These are phyloP conservation scores for Neurospora tetraspora DNA, from an alignment of 495 filamentous ascomycete genomes.

Conservation along the genomic window DNA sequence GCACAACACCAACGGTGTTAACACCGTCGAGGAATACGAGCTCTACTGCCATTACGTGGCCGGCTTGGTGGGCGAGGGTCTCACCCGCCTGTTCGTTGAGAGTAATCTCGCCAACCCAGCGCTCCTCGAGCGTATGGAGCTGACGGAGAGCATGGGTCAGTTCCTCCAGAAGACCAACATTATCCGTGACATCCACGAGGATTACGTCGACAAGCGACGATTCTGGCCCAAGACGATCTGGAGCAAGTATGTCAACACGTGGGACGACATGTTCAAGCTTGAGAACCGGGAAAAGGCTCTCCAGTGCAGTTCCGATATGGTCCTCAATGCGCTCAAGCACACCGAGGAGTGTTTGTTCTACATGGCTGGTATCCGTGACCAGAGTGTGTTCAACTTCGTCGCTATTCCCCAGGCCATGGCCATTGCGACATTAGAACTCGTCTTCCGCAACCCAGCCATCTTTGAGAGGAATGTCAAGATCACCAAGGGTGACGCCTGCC, in stretches of 20 bases:
- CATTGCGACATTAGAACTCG: slow-evolving; percentile 83
- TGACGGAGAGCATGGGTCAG: slow-evolving; percentile 93
- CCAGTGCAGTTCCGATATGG: slow-evolving; percentile 89
- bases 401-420: slow-evolving; percentile 99
- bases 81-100: slow-evolving; percentile 86
- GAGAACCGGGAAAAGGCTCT: slow-evolving; percentile 72
- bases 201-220: slow-evolving; percentile 71
- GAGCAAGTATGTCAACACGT: slow-evolving; percentile 84
- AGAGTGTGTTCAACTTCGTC: slow-evolving; percentile 99
- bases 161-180: slow-evolving; percentile 98
- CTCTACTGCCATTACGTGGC: slow-evolving; percentile 96
- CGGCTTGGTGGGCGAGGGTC: slow-evolving; percentile 88
- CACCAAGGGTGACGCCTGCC: slow-evolving; percentile 87
- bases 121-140: slow-evolving; percentile 62
- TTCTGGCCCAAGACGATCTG: slow-evolving; percentile 96
- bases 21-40: slow-evolving; percentile 82
- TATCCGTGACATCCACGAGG: slow-evolving; percentile 89
- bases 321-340: slow-evolving; percentile 76
- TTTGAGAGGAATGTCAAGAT: slow-evolving; percentile 91
- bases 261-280: slow-evolving; percentile 79
- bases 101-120: slow-evolving; percentile 78
- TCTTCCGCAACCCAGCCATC: slow-evolving; percentile 85
- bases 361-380: slow-evolving; percentile 89
- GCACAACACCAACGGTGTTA: slow-evolving; percentile 64
- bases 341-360: slow-evolving; percentile 94